phyloP scores from a whole-genome alignment of 2,329 filamentous ascomycete species.

The Pseudocercospora fuligena region DNA sequence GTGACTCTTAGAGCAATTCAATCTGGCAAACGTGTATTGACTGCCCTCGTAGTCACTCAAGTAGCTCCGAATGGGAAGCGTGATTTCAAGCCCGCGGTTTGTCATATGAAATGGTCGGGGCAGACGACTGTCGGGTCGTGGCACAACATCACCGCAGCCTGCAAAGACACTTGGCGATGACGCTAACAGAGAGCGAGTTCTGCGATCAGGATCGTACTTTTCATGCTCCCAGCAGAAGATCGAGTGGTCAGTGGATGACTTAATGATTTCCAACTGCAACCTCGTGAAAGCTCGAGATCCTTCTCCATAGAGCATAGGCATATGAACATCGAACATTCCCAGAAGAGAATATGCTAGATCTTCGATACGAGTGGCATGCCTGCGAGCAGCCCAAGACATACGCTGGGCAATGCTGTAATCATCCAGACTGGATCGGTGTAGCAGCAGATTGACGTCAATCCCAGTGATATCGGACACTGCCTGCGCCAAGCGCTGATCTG shows the following conservation, averaged over 20 bases:
- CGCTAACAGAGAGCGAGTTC: background rate
- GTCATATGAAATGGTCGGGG: conserved; percentile 4
- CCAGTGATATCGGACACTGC: background rate
- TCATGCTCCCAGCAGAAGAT: conserved; percentile 12
- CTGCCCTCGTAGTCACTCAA: background rate
- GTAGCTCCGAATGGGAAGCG: conserved; percentile 4
- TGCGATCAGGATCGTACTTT: background rate
- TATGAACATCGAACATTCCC: conserved; percentile 9
- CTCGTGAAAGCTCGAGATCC: conserved; percentile 2
- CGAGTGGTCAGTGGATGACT: conserved; percentile 9
- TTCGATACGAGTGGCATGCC: conserved; percentile 1
- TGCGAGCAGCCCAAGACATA: conserved; percentile 9
- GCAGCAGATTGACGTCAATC: background rate
- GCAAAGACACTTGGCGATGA: background rate
- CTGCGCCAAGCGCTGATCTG: background rate
- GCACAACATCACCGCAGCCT: background rate
- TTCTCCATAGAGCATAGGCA: conserved; percentile 16
- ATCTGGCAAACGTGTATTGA: background rate
- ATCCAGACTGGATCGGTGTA: background rate
- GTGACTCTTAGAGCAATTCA: background rate
- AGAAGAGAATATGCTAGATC: conserved; percentile 14
- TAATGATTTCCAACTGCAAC: conserved; percentile 14
- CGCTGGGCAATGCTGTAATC: conserved; percentile 14
- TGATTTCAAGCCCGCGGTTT: conserved; percentile 7
- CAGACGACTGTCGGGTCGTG: background rate